Conservation (phyloP, 805 yeast genomes). For the Myxozyma melibiosi region DNA sequence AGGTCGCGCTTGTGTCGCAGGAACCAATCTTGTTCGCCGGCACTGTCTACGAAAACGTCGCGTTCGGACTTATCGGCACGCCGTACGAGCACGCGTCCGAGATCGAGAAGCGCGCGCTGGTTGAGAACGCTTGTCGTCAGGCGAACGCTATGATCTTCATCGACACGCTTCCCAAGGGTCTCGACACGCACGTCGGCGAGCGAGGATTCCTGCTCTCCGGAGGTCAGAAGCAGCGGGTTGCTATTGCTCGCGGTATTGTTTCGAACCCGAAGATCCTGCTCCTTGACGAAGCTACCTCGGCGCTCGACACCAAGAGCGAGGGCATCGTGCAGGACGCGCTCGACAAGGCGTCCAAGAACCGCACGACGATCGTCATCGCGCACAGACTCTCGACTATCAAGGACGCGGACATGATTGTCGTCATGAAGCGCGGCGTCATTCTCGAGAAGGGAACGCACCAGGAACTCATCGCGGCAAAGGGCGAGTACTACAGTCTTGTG, state of each 20-base stretch:
- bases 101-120: conserved; percentile 44
- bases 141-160: conserved; percentile 59
- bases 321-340: conserved; percentile 60
- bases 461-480: conserved; percentile 37
- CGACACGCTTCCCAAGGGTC: conserved; percentile 52
- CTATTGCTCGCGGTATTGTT: conserved; percentile 62
- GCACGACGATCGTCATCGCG: conserved; percentile 56
- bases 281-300: conserved; percentile 69
- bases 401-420: conserved; percentile 53
- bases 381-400: conserved; percentile 54
- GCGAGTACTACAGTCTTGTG: conserved; percentile 37
- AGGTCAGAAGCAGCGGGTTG: conserved; percentile 67
- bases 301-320: conserved; percentile 63
- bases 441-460: conserved; percentile 46
- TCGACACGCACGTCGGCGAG: conserved; percentile 56
- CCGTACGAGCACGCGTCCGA: conserved; percentile 41
- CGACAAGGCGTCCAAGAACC: conserved; percentile 37
- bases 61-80: conserved; percentile 62
- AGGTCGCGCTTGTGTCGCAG: conserved; percentile 64
- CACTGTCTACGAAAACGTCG: conserved; percentile 74
- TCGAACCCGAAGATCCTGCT: conserved; percentile 58
- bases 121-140: conserved; percentile 49
- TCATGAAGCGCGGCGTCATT: conserved; percentile 49
- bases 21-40: conserved; percentile 69
- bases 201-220: conserved; percentile 64